phyloP scores from a whole-genome alignment of 306 rosid species.

The Glycine latifolia region DNA sequence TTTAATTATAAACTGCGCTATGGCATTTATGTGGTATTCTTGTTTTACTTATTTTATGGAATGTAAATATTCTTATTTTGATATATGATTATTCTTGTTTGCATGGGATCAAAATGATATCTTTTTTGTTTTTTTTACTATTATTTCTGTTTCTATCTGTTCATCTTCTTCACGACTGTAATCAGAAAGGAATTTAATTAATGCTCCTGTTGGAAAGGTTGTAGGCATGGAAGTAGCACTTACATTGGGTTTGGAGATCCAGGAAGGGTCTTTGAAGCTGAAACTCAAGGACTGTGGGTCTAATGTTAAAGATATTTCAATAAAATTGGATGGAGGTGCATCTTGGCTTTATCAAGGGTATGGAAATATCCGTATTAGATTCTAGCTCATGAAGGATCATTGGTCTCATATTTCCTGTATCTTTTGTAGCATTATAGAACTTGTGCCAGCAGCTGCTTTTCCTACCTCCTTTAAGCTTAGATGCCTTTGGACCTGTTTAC shows the following conservation, averaged over 20 bases:
- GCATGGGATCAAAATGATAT: constrained; percentile 21
- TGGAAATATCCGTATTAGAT: constrained; percentile 25
- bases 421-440: too few species aligned
- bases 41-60: constrained; percentile 8
- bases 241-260: constrained; percentile 73
- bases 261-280: constrained; percentile 77
- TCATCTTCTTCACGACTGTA: constrained; percentile 36
- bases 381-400: constrained; percentile 23
- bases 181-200: constrained; percentile 50
- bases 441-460: constrained; percentile 1
- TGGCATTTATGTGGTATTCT: not conserved
- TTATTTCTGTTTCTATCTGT: constrained; percentile 25
- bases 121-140: not conserved
- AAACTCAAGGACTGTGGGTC: constrained; percentile 70
- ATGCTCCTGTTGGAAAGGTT: constrained; percentile 67
- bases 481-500: not conserved
- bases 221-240: constrained; percentile 86
- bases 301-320: constrained; percentile 71
- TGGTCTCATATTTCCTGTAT: too few species aligned
- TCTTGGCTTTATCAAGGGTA: constrained; percentile 99
- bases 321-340: constrained; percentile 90
- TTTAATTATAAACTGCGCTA: constrained; percentile 10
- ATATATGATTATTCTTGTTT: constrained; percentile 18
- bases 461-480: constrained; percentile 18
- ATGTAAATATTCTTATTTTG: not conserved